phyloP scores from a whole-genome alignment of 495 filamentous ascomycete species.

The Penicillium waksmanii region DNA sequence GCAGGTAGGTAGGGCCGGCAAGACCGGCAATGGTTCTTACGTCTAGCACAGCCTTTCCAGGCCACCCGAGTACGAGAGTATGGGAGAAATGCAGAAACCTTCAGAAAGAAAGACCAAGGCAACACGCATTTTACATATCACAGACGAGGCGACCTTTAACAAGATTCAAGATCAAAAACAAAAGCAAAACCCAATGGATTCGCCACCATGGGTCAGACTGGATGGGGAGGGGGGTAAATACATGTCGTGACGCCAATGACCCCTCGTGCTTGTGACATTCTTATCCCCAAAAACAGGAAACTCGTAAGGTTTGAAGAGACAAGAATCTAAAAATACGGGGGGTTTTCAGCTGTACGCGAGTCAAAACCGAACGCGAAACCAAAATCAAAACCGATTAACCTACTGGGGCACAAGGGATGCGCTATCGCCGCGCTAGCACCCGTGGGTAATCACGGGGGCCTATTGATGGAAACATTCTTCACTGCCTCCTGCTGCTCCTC shows the following conservation, averaged over 20 bases:
- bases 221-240: neutral
- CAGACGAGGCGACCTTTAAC: no score
- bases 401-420: constrained; percentile 13
- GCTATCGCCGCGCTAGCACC: neutral
- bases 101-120: no score
- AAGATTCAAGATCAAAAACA: no score
- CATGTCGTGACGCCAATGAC: constrained; percentile 8
- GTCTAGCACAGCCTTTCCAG: no score
- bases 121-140: no score
- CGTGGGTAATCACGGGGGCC: neutral
- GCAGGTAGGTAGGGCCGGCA: no score
- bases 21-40: no score
- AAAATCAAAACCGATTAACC: constrained; percentile 2
- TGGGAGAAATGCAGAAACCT: no score
- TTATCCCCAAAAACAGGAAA: constrained; percentile 5
- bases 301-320: neutral
- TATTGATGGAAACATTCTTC: constrained; percentile 10
- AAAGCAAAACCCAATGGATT: no score
- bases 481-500: neutral
- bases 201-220: neutral
- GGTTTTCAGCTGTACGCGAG: neutral
- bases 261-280: neutral
- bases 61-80: no score
- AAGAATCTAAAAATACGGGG: neutral
- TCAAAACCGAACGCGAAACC: neutral